Percentiles rank a stretch among this genome's conserved stretches.
Evolutionary conservation across 371 early-diverging fungal species (phyloP).

Genomic region (Mortierella sp.): DNA sequence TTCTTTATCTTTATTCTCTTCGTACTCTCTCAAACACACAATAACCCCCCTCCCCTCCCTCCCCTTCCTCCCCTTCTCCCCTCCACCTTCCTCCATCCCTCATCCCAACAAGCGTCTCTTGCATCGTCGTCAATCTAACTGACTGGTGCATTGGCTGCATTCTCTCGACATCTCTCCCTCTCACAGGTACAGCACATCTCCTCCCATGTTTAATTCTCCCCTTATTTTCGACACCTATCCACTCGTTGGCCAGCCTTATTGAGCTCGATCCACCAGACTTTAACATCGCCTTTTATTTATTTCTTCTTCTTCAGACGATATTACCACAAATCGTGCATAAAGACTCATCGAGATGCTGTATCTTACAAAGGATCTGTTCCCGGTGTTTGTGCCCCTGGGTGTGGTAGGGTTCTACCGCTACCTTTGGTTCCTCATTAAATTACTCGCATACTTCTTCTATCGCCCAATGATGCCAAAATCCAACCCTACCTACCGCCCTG

Average conservation of each 20-base stretch:
- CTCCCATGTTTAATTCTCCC: background rate
- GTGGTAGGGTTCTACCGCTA: constrained; percentile 82
- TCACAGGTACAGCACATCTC: background rate
- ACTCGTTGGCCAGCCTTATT: background rate
- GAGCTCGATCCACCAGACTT: background rate
- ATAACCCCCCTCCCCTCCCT: background rate
- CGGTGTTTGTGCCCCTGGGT: constrained; percentile 80
- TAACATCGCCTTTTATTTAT: background rate
- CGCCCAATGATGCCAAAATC: constrained; percentile 64
- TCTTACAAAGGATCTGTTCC: constrained; percentile 77
- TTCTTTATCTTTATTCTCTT: background rate
- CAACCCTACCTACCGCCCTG: constrained; percentile 65
- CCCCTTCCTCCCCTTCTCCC: background rate
- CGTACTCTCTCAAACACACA: too few relatives aligned
- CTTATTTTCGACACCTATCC: background rate
- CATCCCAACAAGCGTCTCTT: constrained; percentile 4
- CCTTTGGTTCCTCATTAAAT: constrained; percentile 76
- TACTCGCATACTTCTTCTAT: constrained; percentile 68
- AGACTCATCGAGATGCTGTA: constrained; percentile 69
- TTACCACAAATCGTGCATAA: background rate
- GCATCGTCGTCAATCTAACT: background rate
- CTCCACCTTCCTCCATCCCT: background rate
- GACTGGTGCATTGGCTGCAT: background rate
- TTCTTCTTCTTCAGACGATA: background rate
- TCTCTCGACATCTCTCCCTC: background rate